Evolutionary conservation across 2,329 filamentous ascomycete genomes (phyloP), one percentile per base, ranked within the genome.

Genomic region (Cytospora paraplurivora): DNA sequence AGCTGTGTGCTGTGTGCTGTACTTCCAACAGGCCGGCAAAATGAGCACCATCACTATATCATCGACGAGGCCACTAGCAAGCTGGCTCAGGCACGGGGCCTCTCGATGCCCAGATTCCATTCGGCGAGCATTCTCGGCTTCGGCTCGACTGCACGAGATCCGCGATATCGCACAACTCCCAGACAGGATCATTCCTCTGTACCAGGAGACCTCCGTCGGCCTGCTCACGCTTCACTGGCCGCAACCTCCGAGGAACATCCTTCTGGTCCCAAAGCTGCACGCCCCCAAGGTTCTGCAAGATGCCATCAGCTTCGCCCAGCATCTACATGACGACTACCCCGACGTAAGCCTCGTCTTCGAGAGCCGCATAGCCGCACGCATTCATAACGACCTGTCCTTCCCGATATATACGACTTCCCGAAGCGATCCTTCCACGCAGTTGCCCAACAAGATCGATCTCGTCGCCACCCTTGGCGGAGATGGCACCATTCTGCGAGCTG

Each of bases 381-480:
- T 97, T 37, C 91, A 96, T 73, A 80, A 86, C 4, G 79, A 80
- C 1, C 80, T 98, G 6, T 76, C 86, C 4, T 93, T 93, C 67
- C 90, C 93, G 6, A 83, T 96, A 49, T 93, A 92, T 72, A 82
- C 84, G 70, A 81, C 83, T 38, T 77, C 77, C 60, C 81, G 77
- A 59, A 67, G 67, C 63, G 77, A 78, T 47, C 74, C 82, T 1
- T 70, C 67, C 33, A 76, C 79, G 37, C 81, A 79, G 27, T 86
- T 95, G 61, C 86, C 92, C 49, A 81, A 87, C 63, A 97, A 95
- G 77, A 89, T 96, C 64, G 95, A 99, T 72, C 81, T 97, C 64
- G 89, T 94, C 27, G 88, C 92, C 51, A 98, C 95, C 0, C 86
- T 99, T 56, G 95, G 95, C 59, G 95, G 95, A 50, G 95, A 99